Evolutionary conservation across 2,329 filamentous ascomycete species (phyloP).

Genomic region (Aspergillus sp.): DNA sequence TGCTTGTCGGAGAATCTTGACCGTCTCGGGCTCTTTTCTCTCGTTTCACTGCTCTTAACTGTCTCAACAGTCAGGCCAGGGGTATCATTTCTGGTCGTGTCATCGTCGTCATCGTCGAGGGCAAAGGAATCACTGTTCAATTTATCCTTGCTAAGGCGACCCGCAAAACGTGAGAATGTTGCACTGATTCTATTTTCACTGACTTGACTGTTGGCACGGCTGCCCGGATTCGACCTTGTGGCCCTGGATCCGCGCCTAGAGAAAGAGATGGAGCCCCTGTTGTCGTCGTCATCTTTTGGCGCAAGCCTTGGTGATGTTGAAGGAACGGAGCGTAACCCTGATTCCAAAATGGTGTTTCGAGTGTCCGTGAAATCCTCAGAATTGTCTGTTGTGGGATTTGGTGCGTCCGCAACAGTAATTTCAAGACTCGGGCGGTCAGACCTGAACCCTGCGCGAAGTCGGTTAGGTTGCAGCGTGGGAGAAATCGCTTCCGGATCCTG

Average conservation of each 20-base stretch:
- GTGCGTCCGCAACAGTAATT: conserved; percentile 30
- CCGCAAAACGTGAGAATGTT: conserved; percentile 37
- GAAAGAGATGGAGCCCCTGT: conserved; percentile 23
- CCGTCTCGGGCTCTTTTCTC: conserved; percentile 24
- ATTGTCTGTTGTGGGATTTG: conserved; percentile 10
- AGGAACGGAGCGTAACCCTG: conserved; percentile 23
- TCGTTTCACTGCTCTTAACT: conserved; percentile 19
- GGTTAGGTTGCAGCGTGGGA: conserved; percentile 19
- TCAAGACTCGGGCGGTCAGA: conserved; percentile 41
- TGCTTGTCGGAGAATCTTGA: conserved; percentile 21
- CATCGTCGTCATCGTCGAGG: conserved; percentile 29
- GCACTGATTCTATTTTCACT: conserved; percentile 37
- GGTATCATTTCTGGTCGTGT: conserved; percentile 24
- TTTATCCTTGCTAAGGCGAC: conserved; percentile 32
- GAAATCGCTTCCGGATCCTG: conserved; percentile 22
- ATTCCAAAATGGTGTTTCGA: conserved; percentile 3
- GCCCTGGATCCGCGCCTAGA: conserved; percentile 31
- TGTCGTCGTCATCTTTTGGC: conserved; percentile 27
- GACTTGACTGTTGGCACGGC: conserved; percentile 35
- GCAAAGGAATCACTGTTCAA: conserved; percentile 26
- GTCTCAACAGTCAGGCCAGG: conserved; percentile 15
- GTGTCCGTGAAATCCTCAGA: neutral
- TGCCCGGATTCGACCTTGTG: conserved; percentile 33
- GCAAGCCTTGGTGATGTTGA: conserved; percentile 26
- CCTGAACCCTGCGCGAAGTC: conserved; percentile 20